A percentile compares a stretch with the other conserved stretches of the same genome.
Conservation (phyloP, 2,329 filamentous ascomycete genomes). For the Arthrobotrys sphaeroides region DNA sequence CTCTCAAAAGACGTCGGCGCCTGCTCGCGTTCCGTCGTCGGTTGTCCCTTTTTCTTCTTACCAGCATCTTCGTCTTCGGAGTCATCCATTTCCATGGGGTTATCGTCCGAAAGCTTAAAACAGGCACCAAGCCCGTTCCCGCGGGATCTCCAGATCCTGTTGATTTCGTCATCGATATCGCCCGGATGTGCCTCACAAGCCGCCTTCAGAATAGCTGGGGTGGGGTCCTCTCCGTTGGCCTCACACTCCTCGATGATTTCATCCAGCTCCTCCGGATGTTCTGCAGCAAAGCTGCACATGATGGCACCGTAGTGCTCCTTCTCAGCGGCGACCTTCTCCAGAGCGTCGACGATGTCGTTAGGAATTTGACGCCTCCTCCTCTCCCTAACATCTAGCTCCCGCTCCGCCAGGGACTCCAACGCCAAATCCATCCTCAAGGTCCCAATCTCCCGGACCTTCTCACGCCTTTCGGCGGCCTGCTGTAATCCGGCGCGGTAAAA, state of each 20-base stretch:
- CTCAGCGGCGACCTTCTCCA: conserved; percentile 30
- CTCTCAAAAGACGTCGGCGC: background rate
- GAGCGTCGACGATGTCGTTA: conserved; percentile 1
- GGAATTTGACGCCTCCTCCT: background rate
- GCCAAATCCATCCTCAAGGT: background rate
- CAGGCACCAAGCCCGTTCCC: conserved; percentile 8
- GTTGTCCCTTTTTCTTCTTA: too few species aligned
- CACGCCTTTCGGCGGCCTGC: conserved; percentile 7
- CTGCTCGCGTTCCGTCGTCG: background rate
- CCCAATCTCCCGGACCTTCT: background rate
- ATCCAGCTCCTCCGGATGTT: conserved; percentile 30
- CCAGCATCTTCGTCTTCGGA: background rate
- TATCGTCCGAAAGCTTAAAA: conserved; percentile 2
- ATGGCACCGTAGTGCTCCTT: background rate
- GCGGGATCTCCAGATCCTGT: conserved; percentile 9
- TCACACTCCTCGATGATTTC: conserved; percentile 33
- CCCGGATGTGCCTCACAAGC: background rate
- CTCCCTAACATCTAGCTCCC: background rate
- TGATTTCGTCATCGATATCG: conserved; percentile 9
- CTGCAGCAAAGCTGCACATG: background rate
- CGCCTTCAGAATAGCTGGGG: conserved; percentile 7
- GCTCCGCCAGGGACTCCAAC: background rate
- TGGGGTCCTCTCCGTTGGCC: conserved; percentile 5
- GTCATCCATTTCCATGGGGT: conserved; percentile 19
- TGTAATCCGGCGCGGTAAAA: conserved; percentile 34